Evolutionary conservation across 495 filamentous ascomycete genomes (phyloP), one percentile per base, ranked within the genome.

Genomic region (Xylaria venustula): DNA sequence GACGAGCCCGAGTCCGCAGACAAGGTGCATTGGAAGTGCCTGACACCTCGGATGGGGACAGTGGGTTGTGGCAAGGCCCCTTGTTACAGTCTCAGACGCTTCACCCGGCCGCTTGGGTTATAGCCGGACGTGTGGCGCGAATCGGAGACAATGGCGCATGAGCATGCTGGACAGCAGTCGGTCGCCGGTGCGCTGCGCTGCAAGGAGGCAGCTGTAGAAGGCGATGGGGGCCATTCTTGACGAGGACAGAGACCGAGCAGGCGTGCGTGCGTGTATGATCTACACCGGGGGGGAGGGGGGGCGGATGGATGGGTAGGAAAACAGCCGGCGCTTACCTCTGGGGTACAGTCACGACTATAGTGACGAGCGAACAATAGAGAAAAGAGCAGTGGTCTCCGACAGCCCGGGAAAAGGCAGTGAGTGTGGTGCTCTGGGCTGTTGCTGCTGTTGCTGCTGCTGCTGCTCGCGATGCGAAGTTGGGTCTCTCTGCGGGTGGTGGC

Each of bases 231-330:
- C 54, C 36, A 57, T 7, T 19, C 4, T 8, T 11, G 23, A 25
- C 30, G 40, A 50, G 53, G 58, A 22, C 50, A 50, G 56, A 49
- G 54, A 42, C 17, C n/a, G 55, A 58, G 19, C 19, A 51, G 46
- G 37, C 37, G 37, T 25, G 25, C 2, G 47, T 34, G 28, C 19
- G 61, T 66, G 63, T 66, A 51, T 69, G 67, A 70, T 72, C 67
- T 63, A 52, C 68, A 59, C 52, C 34, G 17, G 48, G 61, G 41
- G 36, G 37, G 17, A 17, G 17, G 26, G 52, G 37, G 15, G 42
- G n/a, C n/a, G n/a, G n/a, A n/a, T n/a, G 47, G 46, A 25, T 52
- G 22, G 46, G 26, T 50, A 42, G 48, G 9, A 17, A 58, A 58
- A 44, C 19, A 45, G 41, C 11, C 12, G 46, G 34, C 41, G 30